Evolutionary conservation across 768 basidiomycete species (phyloP).

Genomic region (Calocera viscosa): DNA sequence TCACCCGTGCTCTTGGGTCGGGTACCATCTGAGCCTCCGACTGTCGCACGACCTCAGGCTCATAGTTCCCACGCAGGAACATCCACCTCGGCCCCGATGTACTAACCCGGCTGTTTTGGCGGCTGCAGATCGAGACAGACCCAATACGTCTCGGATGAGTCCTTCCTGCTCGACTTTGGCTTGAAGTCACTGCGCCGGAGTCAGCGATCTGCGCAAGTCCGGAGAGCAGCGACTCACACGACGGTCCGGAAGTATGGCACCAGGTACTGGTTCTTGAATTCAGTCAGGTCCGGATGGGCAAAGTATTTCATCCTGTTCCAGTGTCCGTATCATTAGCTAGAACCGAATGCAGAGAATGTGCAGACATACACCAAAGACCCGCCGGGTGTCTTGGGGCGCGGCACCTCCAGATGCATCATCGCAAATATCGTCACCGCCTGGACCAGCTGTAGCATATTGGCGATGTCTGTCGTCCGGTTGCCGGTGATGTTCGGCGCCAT

Average conservation of each 20-base stretch:
- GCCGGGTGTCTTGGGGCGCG: conserved; percentile 33
- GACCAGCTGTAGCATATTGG: conserved; percentile 60
- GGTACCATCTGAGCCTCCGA: too few species aligned
- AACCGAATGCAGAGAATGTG: conserved; percentile 9
- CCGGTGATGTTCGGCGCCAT: conserved; percentile 83
- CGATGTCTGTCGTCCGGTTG: conserved; percentile 49
- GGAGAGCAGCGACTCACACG: conserved; percentile 24
- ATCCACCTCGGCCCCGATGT: not conserved
- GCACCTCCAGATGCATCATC: conserved; percentile 38
- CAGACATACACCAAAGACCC: conserved; percentile 46
- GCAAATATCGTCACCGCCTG: conserved; percentile 61
- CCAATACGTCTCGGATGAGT: conserved; percentile 76
- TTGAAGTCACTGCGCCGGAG: conserved; percentile 36
- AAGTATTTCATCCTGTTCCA: conserved; percentile 69
- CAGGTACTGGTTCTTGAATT: conserved; percentile 51
- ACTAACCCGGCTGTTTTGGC: not conserved
- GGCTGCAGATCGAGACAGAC: conserved; percentile 56
- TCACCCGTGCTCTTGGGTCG: too few species aligned
- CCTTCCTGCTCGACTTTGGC: conserved; percentile 64
- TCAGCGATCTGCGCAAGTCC: not conserved
- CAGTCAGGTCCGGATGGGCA: conserved; percentile 51
- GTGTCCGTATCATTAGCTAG: not conserved
- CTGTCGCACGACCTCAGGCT: too few species aligned
- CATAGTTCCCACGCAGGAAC: too few species aligned
- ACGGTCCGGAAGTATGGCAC: conserved; percentile 55